Evolutionary conservation across 139 green algal species (phyloP), one percentile per base, ranked within the genome.

Genomic region (Tetradesmus lagerheimii): DNA sequence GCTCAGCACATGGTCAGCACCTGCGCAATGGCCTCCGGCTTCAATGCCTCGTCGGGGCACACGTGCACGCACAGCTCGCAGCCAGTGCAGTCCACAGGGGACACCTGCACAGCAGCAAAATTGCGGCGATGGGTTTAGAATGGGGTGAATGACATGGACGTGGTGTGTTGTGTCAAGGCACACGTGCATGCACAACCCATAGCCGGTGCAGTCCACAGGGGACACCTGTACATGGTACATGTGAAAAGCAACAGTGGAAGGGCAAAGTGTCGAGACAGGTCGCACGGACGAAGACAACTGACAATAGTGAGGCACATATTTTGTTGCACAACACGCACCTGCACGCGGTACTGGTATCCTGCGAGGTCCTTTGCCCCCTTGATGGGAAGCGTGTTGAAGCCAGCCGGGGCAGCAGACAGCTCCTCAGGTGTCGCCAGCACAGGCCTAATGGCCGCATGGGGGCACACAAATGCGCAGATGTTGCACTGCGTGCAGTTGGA

Each of bases 391-490:
- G 92, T 88, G 76, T 37, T 53, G 75, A 93, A 96, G 79, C 62
- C 67, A 16, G 18, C 79, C 16, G 93, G 93, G 25, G 92, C 93
- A 23, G 15, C 74, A 0, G 74, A 16, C 45, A 93, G 86, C 87
- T 96, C 93, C 25, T 86, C 91, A 0, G 86, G 45, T 0, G 35
- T 91, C 3, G 91, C 91, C 47, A 96, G 91, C 64, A 88, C 88
- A 25, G 93, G 93, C 23, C 93, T 90, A 90, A 96, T 96, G 43
- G 93, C 93, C 53, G 93, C 93, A 84, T 96, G 93, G 23, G 93
- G 93, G 92, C 93, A 96, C n/a, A 96, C 92, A 81, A 95, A 95
- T n/a, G 92, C 76, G 90, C 93, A 96, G 62, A 95, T 93, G 91
- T 96, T 96, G 90, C 93, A 96, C 91, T 96, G 93, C 34, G 91